Conservation (phyloP, 169 alveolate genomes). For the Neospora caninum region DNA sequence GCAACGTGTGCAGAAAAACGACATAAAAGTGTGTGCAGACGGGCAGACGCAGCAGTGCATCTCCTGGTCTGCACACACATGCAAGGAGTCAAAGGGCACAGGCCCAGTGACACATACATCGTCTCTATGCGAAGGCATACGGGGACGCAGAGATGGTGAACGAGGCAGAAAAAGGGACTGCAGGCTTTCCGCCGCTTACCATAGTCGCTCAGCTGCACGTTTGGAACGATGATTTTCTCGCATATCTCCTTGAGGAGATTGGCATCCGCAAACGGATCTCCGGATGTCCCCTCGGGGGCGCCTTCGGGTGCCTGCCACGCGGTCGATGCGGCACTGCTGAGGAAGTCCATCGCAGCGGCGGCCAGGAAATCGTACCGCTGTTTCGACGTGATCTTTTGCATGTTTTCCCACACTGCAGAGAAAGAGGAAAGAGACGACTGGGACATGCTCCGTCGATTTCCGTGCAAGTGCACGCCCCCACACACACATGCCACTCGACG, state of each 20-base stretch:
- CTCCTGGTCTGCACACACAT: no score
- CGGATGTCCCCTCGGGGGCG: constrained; percentile 19
- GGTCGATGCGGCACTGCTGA: constrained; percentile 57
- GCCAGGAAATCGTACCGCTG: constrained; percentile 31
- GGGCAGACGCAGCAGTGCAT: no score
- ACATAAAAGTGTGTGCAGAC: no score
- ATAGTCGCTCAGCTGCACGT: constrained; percentile 40
- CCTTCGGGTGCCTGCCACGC: constrained; percentile 36
- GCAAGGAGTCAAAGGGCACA: no score
- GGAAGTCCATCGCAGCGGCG: constrained; percentile 45
- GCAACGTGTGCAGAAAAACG: no score
- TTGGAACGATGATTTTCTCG: constrained; percentile 48
- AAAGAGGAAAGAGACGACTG: not conserved
- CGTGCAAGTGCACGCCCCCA: not conserved
- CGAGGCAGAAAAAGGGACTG: no score
- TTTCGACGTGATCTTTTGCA: not conserved
- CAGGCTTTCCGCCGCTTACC: constrained; percentile 3
- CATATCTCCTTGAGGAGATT: constrained; percentile 21
- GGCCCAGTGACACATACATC: no score
- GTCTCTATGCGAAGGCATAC: no score
- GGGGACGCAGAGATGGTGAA: no score
- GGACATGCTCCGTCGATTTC: no score
- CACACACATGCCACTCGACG: not conserved
- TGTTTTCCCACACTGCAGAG: constrained; percentile 43
- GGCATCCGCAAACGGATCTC: constrained; percentile 44